Conservation (phyloP, 371 early-diverging fungal species). For the Lichtheimia ramosa region DNA sequence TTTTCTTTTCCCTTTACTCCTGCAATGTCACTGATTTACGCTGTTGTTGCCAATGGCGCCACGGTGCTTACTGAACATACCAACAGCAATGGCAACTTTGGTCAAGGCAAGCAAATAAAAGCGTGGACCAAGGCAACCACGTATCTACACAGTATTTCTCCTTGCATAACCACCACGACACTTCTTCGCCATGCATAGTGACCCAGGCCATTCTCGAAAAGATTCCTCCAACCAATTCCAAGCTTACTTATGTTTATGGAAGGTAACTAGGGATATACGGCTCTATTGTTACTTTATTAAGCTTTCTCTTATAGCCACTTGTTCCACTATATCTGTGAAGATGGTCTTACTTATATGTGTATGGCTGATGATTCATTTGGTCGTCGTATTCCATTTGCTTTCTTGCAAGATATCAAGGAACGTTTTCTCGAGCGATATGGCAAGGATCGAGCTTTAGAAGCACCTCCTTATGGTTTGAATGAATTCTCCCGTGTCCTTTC, state of each 20-base stretch:
- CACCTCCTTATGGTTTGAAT: conserved; percentile 78
- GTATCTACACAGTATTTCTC: not conserved
- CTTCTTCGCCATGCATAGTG: conserved; percentile 40
- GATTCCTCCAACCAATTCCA: conserved; percentile 87
- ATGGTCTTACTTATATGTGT: conserved; percentile 84
- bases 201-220: conserved; percentile 89
- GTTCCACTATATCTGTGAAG: conserved; percentile 86
- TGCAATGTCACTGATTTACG: conserved; percentile 71
- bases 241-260: conserved; percentile 90
- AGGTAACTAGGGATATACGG: conserved; percentile 46
- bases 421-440: conserved; percentile 65
- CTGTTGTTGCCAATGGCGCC: conserved; percentile 72
- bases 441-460: conserved; percentile 53
- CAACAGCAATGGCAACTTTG: conserved; percentile 76
- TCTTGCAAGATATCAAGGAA: conserved; percentile 80
- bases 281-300: not conserved
- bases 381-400: conserved; percentile 87
- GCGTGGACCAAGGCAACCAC: not conserved
- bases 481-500: conserved; percentile 82
- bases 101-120: conserved; percentile 33
- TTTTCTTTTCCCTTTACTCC: no score
- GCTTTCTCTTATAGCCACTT: conserved; percentile 60
- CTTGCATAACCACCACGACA: not conserved
- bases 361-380: conserved; percentile 90
- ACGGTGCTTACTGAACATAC: conserved; percentile 79